Evolutionary conservation across 2,329 filamentous ascomycete species (phyloP).

Genomic region (Sporothrix schenckii): DNA sequence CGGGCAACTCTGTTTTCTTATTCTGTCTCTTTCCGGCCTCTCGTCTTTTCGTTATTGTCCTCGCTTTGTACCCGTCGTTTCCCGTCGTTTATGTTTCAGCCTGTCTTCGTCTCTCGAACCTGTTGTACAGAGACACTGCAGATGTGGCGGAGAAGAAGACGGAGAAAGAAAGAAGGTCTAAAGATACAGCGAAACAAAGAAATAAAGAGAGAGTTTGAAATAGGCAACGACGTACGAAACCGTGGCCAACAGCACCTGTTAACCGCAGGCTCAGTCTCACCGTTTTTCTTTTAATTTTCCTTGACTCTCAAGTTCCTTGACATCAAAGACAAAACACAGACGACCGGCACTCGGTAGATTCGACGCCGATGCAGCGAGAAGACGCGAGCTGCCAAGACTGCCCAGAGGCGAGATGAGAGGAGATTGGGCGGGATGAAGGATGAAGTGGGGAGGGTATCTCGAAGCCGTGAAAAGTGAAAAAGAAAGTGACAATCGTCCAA

Average conservation of each 20-base stretch:
- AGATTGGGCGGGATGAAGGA: not conserved
- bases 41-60: not conserved
- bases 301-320: not conserved
- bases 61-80: not conserved
- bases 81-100: not conserved
- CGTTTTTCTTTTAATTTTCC: not conserved
- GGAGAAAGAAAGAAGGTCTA: not conserved
- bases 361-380: not conserved
- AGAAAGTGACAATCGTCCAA: constrained; percentile 4
- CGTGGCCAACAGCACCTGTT: too few species aligned
- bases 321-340: not conserved
- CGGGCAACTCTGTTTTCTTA: constrained; percentile 15
- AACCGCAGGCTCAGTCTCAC: not conserved
- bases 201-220: too few species aligned
- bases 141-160: not conserved
- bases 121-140: constrained; percentile 14
- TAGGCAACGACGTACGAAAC: too few species aligned
- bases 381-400: not conserved
- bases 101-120: not conserved
- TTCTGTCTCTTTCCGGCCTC: not conserved
- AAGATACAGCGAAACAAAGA: constrained; percentile 5
- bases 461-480: not conserved
- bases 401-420: not conserved
- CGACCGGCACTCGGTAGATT: constrained; percentile 1
- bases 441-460: not conserved